These are phyloP conservation scores for Nannizzia gypsea DNA, from an alignment of 2,329 filamentous ascomycete species.

Conservation along the genomic window DNA sequence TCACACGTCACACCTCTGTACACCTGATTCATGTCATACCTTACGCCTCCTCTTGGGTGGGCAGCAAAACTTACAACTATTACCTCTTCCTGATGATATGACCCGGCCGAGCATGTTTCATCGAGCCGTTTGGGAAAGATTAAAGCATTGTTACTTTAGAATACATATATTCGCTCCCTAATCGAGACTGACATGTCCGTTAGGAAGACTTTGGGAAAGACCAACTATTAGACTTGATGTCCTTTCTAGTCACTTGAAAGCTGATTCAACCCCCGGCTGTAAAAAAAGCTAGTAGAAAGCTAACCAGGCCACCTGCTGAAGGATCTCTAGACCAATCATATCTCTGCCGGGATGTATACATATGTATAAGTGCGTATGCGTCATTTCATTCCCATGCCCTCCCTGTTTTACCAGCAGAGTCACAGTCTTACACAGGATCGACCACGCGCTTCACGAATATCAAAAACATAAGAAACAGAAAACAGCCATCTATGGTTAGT, in stretches of 20 bases:
- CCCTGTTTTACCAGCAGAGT: not conserved
- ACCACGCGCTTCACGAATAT: not conserved
- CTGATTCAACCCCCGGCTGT: not conserved
- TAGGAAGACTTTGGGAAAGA: not conserved
- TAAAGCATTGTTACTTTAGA: not conserved
- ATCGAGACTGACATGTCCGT: not conserved
- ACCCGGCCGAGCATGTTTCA: not conserved
- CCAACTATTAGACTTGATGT: not conserved
- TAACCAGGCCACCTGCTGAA: not conserved
- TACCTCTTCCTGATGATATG: not conserved
- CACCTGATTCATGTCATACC: not conserved
- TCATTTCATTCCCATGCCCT: not conserved
- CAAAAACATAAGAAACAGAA: not conserved
- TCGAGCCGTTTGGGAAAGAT: not conserved
- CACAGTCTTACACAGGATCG: not conserved
- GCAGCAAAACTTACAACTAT: not conserved
- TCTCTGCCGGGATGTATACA: not conserved
- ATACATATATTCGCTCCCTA: not conserved
- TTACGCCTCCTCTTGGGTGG: not conserved
- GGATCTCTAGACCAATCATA: not conserved
- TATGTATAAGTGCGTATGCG: not conserved
- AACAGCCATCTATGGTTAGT: conserved; percentile 1
- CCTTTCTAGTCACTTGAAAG: not conserved
- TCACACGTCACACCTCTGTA: not conserved
- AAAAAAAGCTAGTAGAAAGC: not conserved